phyloP scores from a whole-genome alignment of 495 filamentous ascomycete species.

The Xylaria telfairii region DNA sequence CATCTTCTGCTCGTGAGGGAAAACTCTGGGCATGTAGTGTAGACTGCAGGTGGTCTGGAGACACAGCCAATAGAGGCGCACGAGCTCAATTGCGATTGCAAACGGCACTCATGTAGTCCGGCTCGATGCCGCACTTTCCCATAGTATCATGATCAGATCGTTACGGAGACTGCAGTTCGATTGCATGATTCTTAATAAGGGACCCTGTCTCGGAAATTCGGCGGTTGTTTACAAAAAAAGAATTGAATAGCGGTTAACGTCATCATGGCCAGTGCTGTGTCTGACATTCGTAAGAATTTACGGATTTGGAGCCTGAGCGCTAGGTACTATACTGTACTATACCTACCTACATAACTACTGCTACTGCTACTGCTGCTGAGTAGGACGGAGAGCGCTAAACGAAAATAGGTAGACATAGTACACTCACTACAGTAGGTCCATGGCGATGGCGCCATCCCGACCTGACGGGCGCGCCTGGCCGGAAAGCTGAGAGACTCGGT shows the following conservation, averaged over 20 bases:
- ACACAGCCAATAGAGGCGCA: not conserved
- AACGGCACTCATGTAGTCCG: not conserved
- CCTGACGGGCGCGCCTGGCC: not conserved
- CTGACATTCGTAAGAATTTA: slow-evolving; percentile 1
- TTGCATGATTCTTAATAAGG: slow-evolving; percentile 12
- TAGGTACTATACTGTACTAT: too few relatives aligned
- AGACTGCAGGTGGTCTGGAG: not conserved
- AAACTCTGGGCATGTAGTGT: not conserved
- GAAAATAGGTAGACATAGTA: not conserved
- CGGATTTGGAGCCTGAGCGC: not conserved
- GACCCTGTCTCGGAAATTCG: not conserved
- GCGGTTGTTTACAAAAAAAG: slow-evolving; percentile 1
- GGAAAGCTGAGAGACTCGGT: not conserved
- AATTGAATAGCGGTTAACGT: not conserved
- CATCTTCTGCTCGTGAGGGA: not conserved
- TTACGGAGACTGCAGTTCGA: not conserved
- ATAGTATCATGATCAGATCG: slow-evolving; percentile 4
- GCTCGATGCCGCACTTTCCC: not conserved
- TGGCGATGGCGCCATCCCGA: not conserved
- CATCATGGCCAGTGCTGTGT: slow-evolving; percentile 8
- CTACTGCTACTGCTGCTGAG: not conserved
- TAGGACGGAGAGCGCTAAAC: not conserved
- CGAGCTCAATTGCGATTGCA: not conserved
- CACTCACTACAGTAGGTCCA: not conserved
- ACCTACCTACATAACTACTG: too few relatives aligned